A percentile compares a stretch with the other conserved stretches of the same genome.
Evolutionary conservation across 768 basidiomycete genomes (phyloP).

Genomic region (Rhizopogon vulgaris): DNA sequence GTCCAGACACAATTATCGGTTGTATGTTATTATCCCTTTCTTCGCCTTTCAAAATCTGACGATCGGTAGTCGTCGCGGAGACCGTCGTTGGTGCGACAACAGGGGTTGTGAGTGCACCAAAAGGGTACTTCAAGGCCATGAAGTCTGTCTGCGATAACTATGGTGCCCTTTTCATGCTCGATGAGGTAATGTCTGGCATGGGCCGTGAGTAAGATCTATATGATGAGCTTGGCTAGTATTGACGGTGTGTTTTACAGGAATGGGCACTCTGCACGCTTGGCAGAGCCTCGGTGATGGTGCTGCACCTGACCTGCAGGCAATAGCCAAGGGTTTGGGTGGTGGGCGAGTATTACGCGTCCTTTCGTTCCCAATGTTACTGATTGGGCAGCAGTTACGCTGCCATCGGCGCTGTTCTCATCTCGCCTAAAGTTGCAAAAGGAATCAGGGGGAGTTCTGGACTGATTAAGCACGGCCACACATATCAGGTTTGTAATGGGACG

Average conservation of each 20-base stretch:
- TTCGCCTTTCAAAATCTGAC: neutral
- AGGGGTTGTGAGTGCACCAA: constrained; percentile 69
- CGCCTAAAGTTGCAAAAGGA: constrained; percentile 62
- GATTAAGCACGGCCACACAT: constrained; percentile 84
- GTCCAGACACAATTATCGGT: constrained; percentile 75
- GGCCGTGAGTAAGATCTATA: constrained; percentile 52
- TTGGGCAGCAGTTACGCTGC: constrained; percentile 54
- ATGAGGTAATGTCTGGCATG: constrained; percentile 93
- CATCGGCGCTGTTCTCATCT: constrained; percentile 79
- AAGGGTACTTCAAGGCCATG: constrained; percentile 83
- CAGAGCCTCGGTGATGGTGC: constrained; percentile 74
- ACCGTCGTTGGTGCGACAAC: constrained; percentile 86
- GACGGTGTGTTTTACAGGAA: constrained; percentile 38
- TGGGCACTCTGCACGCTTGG: constrained; percentile 87
- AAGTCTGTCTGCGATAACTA: constrained; percentile 76
- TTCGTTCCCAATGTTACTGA: neutral
- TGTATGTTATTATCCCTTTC: constrained; percentile 42
- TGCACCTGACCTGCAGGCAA: constrained; percentile 79
- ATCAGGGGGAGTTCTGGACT: constrained; percentile 63
- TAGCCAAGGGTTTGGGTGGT: constrained; percentile 88
- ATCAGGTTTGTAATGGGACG: constrained; percentile 44
- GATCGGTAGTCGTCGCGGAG: constrained; percentile 62
- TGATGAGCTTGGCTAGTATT: neutral
- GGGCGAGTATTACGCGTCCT: constrained; percentile 43
- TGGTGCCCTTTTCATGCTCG: constrained; percentile 70